Conservation (phyloP, 495 filamentous ascomycete species). For the Penicillium pancosmium region DNA sequence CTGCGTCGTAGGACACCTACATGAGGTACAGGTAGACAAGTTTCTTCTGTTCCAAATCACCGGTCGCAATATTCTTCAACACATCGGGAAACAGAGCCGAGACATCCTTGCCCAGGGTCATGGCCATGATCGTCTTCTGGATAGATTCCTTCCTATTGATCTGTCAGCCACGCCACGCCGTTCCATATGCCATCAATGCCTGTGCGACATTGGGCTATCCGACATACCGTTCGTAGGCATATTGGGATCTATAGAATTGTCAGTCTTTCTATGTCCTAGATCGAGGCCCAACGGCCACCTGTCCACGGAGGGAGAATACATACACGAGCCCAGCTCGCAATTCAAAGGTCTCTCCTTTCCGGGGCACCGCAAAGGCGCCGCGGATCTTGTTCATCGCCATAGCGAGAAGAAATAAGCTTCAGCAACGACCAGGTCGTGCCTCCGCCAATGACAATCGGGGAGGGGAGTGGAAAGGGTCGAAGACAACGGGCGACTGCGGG, state of each 20-base stretch:
- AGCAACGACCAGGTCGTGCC: conserved; percentile 54
- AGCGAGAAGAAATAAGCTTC: conserved; percentile 37
- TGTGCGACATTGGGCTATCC: background rate
- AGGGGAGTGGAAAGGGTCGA: conserved; percentile 26
- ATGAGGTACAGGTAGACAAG: conserved; percentile 98
- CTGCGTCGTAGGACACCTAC: conserved; percentile 52
- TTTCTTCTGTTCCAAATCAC: conserved; percentile 98
- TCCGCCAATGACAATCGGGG: conserved; percentile 38
- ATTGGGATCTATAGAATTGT: conserved; percentile 70
- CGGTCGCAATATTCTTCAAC: conserved; percentile 96
- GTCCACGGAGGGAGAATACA: conserved; percentile 27
- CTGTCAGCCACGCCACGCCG: conserved; percentile 30
- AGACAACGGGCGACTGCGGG: conserved; percentile 43
- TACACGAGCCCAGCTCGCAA: conserved; percentile 91
- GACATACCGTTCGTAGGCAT: conserved; percentile 88
- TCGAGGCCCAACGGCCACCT: conserved; percentile 14
- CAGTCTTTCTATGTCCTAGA: conserved; percentile 23
- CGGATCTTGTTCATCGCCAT: conserved; percentile 97
- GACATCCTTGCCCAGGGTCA: conserved; percentile 98
- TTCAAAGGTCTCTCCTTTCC: conserved; percentile 98
- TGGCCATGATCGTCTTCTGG: conserved; percentile 99
- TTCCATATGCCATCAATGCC: conserved; percentile 3
- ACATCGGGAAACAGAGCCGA: conserved; percentile 97
- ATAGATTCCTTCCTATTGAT: conserved; percentile 86
- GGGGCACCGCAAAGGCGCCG: conserved; percentile 86